Evolutionary conservation across 1,139 yeast species (phyloP).

Genomic region (Arxiozyma telluris): DNA sequence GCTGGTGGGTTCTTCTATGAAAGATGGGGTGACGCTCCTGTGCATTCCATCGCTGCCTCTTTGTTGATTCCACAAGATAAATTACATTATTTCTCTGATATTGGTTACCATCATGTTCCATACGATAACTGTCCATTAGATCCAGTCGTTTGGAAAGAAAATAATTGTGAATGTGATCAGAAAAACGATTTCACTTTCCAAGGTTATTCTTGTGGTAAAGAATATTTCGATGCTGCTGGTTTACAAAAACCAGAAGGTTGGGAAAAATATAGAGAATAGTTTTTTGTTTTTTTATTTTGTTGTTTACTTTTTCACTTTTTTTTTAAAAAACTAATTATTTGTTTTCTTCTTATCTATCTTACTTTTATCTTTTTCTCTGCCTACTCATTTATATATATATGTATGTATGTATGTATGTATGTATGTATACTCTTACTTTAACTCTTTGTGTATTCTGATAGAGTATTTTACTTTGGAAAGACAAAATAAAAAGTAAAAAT

Average conservation of each 20-base stretch:
- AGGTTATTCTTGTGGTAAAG: conserved; percentile 51
- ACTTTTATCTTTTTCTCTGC: too few relatives aligned
- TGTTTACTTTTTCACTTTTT: background rate
- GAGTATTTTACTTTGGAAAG: too few relatives aligned
- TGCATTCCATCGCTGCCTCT: conserved; percentile 77
- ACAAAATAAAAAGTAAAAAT: too few relatives aligned
- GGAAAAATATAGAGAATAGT: conserved; percentile 2
- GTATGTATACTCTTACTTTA: background rate
- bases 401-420: background rate
- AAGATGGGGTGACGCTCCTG: conserved; percentile 92
- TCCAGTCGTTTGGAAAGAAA: conserved; percentile 37
- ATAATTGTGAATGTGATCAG: conserved; percentile 58
- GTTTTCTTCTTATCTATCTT: too few relatives aligned
- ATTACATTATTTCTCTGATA: conserved; percentile 68
- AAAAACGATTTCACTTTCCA: conserved; percentile 58
- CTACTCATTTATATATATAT: too few relatives aligned
- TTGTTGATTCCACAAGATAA: conserved; percentile 56
- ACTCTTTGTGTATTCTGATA: background rate
- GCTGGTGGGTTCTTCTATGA: conserved; percentile 87
- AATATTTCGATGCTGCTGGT: conserved; percentile 43
- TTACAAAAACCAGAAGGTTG: conserved; percentile 36
- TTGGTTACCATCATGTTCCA: conserved; percentile 50
- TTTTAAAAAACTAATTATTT: too few relatives aligned
- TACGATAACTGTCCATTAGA: conserved; percentile 62
- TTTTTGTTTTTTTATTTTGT: background rate